Evolutionary conservation across 148 eudicot genomes (phyloP).

Genomic region (Camellia sinensis): DNA sequence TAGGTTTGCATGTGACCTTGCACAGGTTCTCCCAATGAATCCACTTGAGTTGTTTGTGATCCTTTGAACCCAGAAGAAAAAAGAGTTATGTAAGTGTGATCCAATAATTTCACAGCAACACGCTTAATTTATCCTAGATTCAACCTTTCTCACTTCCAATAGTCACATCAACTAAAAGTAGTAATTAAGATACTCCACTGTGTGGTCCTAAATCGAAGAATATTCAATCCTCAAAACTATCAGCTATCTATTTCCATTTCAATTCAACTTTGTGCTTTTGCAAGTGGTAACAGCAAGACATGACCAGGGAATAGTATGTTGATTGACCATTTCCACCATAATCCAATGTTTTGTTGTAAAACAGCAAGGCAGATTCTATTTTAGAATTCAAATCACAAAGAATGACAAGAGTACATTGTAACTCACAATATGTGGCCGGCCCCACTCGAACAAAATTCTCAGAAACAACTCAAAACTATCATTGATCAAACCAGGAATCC

Average conservation of each 20-base stretch:
- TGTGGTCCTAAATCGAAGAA: neutral
- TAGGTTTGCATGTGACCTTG: neutral
- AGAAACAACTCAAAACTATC: constrained; percentile 24
- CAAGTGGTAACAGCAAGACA: neutral
- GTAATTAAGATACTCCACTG: neutral
- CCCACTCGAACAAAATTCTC: constrained; percentile 17
- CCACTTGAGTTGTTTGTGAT: neutral
- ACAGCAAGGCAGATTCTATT: constrained; percentile 29
- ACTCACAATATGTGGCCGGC: constrained; percentile 17
- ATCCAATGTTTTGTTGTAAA: constrained; percentile 11
- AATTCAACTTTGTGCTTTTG: constrained; percentile 18
- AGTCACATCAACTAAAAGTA: constrained; percentile 2
- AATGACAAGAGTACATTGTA: constrained; percentile 10
- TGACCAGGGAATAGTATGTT: constrained; percentile 13
- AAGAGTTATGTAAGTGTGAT: neutral
- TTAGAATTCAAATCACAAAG: constrained; percentile 23
- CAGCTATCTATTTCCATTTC: neutral
- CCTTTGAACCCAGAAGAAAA: neutral
- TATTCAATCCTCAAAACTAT: neutral
- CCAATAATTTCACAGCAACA: neutral
- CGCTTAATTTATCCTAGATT: neutral
- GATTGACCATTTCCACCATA: constrained; percentile 8
- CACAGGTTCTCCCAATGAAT: neutral
- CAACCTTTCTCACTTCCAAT: neutral
- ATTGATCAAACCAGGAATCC: constrained; percentile 29